A percentile compares a stretch with the other conserved stretches of the same genome.
Conservation (phyloP, 2,329 filamentous ascomycete species). For the Paraphaeosphaeria minitans region DNA sequence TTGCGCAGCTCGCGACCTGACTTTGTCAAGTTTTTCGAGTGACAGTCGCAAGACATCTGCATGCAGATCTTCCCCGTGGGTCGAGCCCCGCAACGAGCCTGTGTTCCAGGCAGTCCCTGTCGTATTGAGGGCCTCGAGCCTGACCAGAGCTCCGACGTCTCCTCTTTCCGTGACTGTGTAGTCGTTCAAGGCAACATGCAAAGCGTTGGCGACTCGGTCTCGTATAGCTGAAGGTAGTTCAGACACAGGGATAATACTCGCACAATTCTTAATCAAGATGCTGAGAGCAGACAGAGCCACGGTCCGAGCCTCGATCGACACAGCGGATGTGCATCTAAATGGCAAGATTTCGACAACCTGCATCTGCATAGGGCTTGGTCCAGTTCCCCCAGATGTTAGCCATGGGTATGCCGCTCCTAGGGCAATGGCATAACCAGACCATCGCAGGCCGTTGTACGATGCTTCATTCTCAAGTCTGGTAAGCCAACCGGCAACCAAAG, state of each 20-base stretch:
- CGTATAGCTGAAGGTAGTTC: slow-evolving; percentile 15
- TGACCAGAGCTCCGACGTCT: slow-evolving; percentile 85
- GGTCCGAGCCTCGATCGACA: slow-evolving; percentile 53
- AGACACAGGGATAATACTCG: background rate
- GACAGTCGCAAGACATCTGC: slow-evolving; percentile 68
- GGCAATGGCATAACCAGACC: slow-evolving; percentile 52
- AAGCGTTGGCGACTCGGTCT: slow-evolving; percentile 34
- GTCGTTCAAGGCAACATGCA: slow-evolving; percentile 69
- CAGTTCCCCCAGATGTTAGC: background rate
- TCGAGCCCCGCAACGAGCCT: slow-evolving; percentile 21
- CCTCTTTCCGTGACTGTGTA: slow-evolving; percentile 90
- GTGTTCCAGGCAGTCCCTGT: slow-evolving; percentile 56
- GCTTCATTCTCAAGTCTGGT: slow-evolving; percentile 40
- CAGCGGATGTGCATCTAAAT: slow-evolving; percentile 41
- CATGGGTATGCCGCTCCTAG: slow-evolving; percentile 47
- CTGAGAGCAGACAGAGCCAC: slow-evolving; percentile 48
- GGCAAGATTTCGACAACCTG: slow-evolving; percentile 44
- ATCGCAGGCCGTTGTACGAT: slow-evolving; percentile 47
- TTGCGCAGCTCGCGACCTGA: slow-evolving; percentile 58
- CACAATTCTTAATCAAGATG: slow-evolving; percentile 35
- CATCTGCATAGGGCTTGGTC: slow-evolving; percentile 18
- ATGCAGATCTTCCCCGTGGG: slow-evolving; percentile 28
- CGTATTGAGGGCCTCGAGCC: slow-evolving; percentile 76
- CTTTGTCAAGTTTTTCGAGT: slow-evolving; percentile 87
- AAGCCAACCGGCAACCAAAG: slow-evolving; percentile 38